Conservation (phyloP, 1,139 yeast species). For the Protomyces pachydermus region DNA sequence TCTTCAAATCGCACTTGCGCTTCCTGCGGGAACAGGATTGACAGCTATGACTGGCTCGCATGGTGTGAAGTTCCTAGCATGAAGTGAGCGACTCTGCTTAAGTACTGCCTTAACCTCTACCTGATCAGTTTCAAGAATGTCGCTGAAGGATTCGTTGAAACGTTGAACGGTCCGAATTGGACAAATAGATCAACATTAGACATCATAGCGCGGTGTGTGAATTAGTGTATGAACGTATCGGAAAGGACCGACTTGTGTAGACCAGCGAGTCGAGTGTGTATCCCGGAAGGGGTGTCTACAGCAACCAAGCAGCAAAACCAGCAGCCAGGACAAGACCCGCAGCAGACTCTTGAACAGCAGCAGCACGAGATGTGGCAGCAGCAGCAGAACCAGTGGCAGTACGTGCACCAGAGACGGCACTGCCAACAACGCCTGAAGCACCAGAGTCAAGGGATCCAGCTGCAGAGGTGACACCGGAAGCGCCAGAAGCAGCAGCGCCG, state of each 20-base stretch:
- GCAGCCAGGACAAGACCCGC: neutral
- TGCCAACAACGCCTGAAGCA: neutral
- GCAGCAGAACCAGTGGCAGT: slow-evolving; percentile 11
- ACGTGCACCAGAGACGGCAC: neutral
- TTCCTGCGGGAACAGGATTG: neutral
- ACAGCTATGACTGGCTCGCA: neutral
- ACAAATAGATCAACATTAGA: too few relatives aligned
- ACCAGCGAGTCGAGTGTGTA: too few relatives aligned
- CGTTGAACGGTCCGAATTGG: too few relatives aligned
- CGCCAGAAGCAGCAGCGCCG: neutral
- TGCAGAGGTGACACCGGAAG: neutral
- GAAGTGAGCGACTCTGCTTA: too few relatives aligned
- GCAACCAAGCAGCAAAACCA: neutral
- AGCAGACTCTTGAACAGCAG: neutral
- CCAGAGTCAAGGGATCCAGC: neutral
- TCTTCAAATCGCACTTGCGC: neutral
- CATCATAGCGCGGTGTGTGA: too few relatives aligned
- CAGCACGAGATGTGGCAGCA: slow-evolving; percentile 1
- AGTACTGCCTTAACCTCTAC: too few relatives aligned
- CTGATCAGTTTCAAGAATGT: too few relatives aligned
- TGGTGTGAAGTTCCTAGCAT: too few relatives aligned
- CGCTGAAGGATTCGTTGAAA: too few relatives aligned
- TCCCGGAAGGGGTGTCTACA: neutral
- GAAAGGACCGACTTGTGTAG: too few relatives aligned
- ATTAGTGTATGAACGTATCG: too few relatives aligned